Evolutionary conservation across 1,139 yeast species (phyloP), one percentile per base, ranked within the genome.

Genomic region (Yamadazyma aaseri): DNA sequence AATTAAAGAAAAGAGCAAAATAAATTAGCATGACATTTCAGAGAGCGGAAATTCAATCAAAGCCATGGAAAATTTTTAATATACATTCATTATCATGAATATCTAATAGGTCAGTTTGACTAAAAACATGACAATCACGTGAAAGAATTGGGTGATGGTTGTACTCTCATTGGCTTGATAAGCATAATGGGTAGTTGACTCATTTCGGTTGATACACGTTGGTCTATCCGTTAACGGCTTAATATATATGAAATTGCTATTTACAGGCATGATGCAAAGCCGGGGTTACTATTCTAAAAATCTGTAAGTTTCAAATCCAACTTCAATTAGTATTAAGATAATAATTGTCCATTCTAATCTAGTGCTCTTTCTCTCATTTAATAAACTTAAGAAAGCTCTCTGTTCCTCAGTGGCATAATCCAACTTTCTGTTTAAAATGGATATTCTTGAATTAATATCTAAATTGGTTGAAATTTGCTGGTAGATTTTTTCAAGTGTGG

Each of bases 371-470:
- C 81, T 79, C 47, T 87, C 96, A 41, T 79, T 83, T 40, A 89
- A 58, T 6, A 87, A 83, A 17, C 84, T 74, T 42, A 87, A 70
- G 29, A 89, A 64, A 1, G 90, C 90, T 16, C 87, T 71, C 17
- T 86, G 86, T 55, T 89, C 95, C 42, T 89, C 96, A 1, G 95
- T 82, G 1, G 95, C 90, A 56, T 89, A 89, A 55, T 89, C 97
- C 36, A 89, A 63, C 53, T 89, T 87, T 36, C 90, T 72, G 58
- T 89, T 89, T 53, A 89, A 63, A 27, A 87, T 86, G 23, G 80
- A 70, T 29, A 89, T 85, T 44, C 97, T 65, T 2, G 92, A 85
- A 23, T 73, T 70, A 17, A 89, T 80, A 51, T 89, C 97, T 36
- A 89, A 64, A 23, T 77, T 77, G 35, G 73, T 73, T 1, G 95